A percentile compares a stretch with the other conserved stretches of the same genome.
phyloP scores from a whole-genome alignment of 2,329 filamentous ascomycete species.

The Lecanoromycetidae sp. region DNA sequence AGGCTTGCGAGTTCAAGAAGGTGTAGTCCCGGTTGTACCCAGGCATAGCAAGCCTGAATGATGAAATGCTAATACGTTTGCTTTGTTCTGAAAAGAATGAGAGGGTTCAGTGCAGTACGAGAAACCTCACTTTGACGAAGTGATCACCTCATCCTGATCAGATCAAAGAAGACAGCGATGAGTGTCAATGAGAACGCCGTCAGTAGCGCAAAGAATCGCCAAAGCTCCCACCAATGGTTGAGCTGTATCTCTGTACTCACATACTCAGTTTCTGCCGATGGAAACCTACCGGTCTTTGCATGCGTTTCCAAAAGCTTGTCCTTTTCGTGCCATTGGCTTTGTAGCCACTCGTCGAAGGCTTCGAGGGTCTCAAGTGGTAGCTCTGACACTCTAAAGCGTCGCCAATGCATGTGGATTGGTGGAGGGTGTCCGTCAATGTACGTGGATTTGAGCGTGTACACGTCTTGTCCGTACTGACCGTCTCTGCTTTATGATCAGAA shows the following conservation, averaged over 20 bases:
- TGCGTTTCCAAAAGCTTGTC: background rate
- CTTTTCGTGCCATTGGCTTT: slow-evolving; percentile 6
- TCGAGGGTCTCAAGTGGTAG: background rate
- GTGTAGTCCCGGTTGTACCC: too few species aligned
- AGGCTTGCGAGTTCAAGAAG: too few species aligned
- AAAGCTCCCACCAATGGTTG: slow-evolving; percentile 2
- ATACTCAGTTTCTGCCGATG: background rate
- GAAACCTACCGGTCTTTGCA: background rate
- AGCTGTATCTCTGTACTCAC: slow-evolving; percentile 3
- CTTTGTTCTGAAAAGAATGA: too few species aligned
- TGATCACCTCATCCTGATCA: too few species aligned
- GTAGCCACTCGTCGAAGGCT: slow-evolving; percentile 4
- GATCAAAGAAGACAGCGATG: background rate
- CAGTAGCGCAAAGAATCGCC: background rate
- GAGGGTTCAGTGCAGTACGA: too few species aligned
- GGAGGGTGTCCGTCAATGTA: slow-evolving; percentile 9
- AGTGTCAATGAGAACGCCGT: background rate
- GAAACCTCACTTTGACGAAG: too few species aligned
- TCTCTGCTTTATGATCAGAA: background rate
- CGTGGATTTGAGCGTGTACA: slow-evolving; percentile 6
- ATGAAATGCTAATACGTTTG: too few species aligned
- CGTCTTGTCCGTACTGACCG: slow-evolving; percentile 9
- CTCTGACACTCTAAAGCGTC: background rate
- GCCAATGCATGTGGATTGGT: slow-evolving; percentile 11
- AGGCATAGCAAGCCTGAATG: too few species aligned